Conservation (phyloP, 139 green algal species). For the Picochlorum sp. region DNA sequence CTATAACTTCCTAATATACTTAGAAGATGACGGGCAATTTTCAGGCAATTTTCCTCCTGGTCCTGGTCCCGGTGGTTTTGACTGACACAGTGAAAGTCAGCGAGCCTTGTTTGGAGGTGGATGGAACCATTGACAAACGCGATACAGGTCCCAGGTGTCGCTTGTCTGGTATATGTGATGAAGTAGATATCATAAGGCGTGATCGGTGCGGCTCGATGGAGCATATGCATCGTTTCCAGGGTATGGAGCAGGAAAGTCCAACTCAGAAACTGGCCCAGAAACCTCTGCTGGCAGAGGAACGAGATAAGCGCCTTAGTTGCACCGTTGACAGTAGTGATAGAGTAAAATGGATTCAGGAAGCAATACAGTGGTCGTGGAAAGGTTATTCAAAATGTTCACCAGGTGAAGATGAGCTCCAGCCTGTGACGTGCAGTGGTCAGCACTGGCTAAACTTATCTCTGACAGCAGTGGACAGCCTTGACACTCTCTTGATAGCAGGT, state of each 20-base stretch:
- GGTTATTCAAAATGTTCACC: constrained; percentile 60
- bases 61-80: neutral
- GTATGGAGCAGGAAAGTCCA: too few species aligned
- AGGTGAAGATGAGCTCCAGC: constrained; percentile 66
- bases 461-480: constrained; percentile 68
- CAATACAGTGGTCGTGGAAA: constrained; percentile 44
- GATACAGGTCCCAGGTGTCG: constrained; percentile 46
- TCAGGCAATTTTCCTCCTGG: neutral
- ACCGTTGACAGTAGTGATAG: constrained; percentile 20
- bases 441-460: constrained; percentile 58
- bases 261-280: too few species aligned
- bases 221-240: too few species aligned
- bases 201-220: neutral
- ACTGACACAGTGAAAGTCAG: too few species aligned
- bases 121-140: too few species aligned
- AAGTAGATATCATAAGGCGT: neutral
- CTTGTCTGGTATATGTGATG: constrained; percentile 50
- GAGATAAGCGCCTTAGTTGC: constrained; percentile 33
- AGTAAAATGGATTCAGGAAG: constrained; percentile 29
- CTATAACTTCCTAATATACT: too few species aligned
- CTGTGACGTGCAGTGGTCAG: constrained; percentile 16
- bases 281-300: neutral
- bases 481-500: constrained; percentile 64
- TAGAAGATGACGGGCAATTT: too few species aligned
- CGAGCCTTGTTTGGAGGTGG: constrained; percentile 28